Base-by-base conservation (phyloP, 768 basidiomycete species). In the Collybiopsis luxurians region DNA sequence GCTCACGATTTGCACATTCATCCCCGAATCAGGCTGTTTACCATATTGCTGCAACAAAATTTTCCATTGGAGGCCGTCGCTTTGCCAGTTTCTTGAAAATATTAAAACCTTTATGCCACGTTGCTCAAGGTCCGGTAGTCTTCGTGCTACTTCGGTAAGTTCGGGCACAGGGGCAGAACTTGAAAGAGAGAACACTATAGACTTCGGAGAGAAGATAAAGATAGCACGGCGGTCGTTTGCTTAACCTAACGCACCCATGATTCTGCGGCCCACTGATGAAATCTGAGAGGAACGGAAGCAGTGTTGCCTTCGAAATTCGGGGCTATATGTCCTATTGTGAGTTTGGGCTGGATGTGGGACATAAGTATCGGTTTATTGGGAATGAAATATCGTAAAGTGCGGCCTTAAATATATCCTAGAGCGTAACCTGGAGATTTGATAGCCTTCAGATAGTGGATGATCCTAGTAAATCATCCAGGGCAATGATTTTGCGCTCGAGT, bases 251-350 rank as follows among this genome's bases (percentile, higher is more conserved):
- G 11, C 27, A 55, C 54, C 54, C 54, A 55, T 34, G 54, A 55
- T 2, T 55, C 36, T 47, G 30, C 54, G 21, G 19, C 27, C 54
- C 54, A 55, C 47, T 46, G 45, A 43, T 55, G 45, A 15, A 55
- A 47, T 36, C 36, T 47, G 10, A 55, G 17, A 46, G 30, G 31
- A 21, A 43, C 54, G 12, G 31, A 10, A 21, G 54, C 24, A 30
- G n/a, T 47, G 12, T 47, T 2, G 19, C 27, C 54, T 38, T 55
- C 54, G 17, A 55, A 55, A 46, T 55, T 55, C n/a, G 54, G 54
- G 12, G 54, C 54, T 19, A 27, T 53, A 40, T 26, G 27, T 24
- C 51, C 51, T 53, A 19, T 10, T 3, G 38, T 42, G 24, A 53
- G 51, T 30, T 45, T 24, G 19, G 43, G 43, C 7, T 7, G 24